These are phyloP conservation scores for Tolypocladium tundrense DNA, from an alignment of 2,329 filamentous ascomycete genomes.

Conservation along the genomic window DNA sequence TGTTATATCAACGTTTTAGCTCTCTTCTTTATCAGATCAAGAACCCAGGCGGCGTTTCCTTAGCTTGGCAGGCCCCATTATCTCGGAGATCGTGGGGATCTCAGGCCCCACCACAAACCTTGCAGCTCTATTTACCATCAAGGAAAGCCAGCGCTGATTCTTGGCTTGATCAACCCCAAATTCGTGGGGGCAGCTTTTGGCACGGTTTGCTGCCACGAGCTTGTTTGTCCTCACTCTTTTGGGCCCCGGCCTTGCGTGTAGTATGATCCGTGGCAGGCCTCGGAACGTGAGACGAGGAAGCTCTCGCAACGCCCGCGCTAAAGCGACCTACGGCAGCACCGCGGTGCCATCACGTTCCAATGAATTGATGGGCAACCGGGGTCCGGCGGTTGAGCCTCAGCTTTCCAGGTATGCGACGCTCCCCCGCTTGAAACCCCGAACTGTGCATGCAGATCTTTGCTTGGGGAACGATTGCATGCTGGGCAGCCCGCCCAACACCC, in stretches of 20 bases:
- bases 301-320: background rate
- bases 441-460: background rate
- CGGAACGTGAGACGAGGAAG: background rate
- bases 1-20: too few relatives aligned
- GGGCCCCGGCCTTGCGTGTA: background rate
- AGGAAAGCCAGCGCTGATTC: background rate
- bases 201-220: background rate
- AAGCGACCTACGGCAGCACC: background rate
- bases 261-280: background rate
- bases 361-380: background rate
- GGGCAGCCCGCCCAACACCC: background rate
- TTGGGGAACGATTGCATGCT: background rate
- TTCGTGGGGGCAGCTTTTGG: background rate
- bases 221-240: background rate
- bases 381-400: conserved; percentile 3
- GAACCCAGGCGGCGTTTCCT: background rate
- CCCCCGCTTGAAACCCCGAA: background rate
- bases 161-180: background rate
- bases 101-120: background rate
- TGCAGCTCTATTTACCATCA: background rate
- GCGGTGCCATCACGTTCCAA: background rate
- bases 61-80: background rate
- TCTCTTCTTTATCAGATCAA: background rate
- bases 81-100: background rate
- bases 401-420: background rate